phyloP scores from a whole-genome alignment of 176 grass and related monocot genomes.

The Triticum urartu region DNA sequence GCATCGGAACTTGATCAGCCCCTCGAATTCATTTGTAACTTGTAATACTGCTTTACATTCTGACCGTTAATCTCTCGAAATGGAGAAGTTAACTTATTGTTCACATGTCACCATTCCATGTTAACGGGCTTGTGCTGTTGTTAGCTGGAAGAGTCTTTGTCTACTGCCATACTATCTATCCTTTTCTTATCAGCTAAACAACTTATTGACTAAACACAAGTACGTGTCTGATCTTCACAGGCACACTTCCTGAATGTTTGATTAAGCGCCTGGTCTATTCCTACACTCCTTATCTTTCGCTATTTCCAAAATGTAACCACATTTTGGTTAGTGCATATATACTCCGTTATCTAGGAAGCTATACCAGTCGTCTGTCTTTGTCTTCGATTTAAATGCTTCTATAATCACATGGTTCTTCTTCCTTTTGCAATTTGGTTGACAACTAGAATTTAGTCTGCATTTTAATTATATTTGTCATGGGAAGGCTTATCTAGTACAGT shows the following conservation, averaged over 20 bases:
- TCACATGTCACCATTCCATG: neutral
- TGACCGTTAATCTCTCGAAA: neutral
- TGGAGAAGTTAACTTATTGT: conserved; percentile 9
- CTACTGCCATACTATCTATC: neutral
- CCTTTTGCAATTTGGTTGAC: conserved; percentile 27
- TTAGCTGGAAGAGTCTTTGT: conserved; percentile 7
- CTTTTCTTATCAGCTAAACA: neutral
- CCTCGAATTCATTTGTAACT: neutral
- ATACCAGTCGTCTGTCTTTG: conserved; percentile 9
- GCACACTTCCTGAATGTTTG: conserved; percentile 18
- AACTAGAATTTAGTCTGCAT: conserved; percentile 40
- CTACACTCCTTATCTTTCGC: neutral
- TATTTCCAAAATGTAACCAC: neutral
- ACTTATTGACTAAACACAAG: neutral
- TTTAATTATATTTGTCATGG: conserved; percentile 4
- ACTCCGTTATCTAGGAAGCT: conserved; percentile 7
- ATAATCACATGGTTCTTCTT: conserved; percentile 35
- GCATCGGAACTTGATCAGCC: neutral
- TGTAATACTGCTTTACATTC: neutral
- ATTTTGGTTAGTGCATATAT: conserved; percentile 1
- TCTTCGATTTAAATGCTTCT: conserved; percentile 30
- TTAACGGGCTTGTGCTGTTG: neutral
- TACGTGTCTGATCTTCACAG: conserved; percentile 19
- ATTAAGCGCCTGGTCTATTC: neutral
- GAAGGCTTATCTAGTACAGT: conserved; percentile 7